Base-by-base conservation (phyloP, 495 filamentous ascomycete genomes). In the Podospora appendiculata region DNA sequence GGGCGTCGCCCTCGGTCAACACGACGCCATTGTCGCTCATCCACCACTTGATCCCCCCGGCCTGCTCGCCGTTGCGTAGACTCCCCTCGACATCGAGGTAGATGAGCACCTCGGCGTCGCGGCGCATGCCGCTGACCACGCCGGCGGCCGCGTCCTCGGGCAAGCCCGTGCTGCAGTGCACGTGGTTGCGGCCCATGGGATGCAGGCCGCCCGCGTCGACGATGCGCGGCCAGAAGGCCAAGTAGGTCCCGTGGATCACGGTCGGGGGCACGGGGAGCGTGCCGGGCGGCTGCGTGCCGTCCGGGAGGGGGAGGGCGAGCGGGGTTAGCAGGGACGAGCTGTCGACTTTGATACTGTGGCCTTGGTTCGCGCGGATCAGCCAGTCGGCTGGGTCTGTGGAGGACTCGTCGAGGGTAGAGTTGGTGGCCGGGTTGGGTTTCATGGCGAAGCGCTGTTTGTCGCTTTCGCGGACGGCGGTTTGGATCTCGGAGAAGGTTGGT, bases 351-450 rank as follows among this genome's bases (percentile, higher is more conserved):
- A 90, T 80, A 59, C 74, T 79, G 72, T 96, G 93, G 45, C 93
- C 93, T 71, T 98, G 93, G 55, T 88, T 93, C 1, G 93, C 93
- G 61, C 93, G 90, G 73, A 98, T 95, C 12, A 95, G 73, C 74
- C 81, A 97, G 63, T 87, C 71, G 1, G 78, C 63, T 0, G 88
- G 80, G 39, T 85, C 70, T 9, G 66, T 67, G 12, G 58, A 58
- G 19, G 51, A 43, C n/a, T 68, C 64, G 25, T 61, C 55, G 25
- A 49, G 56, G 48, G 73, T 71, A 4, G 65, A 58, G 56, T 63
- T 59, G 48, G 62, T 51, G 16, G 67, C 54, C 3, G 61, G 64
- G 59, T 66, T 71, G 19, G 68, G 66, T 50, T 75, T 78, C 56
- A 76, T 58, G 34, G 88, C 77, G 75, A 95, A 98, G 16, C 93